phyloP scores from a whole-genome alignment of 495 filamentous ascomycete species.

The Aspergillus funiculosus region DNA sequence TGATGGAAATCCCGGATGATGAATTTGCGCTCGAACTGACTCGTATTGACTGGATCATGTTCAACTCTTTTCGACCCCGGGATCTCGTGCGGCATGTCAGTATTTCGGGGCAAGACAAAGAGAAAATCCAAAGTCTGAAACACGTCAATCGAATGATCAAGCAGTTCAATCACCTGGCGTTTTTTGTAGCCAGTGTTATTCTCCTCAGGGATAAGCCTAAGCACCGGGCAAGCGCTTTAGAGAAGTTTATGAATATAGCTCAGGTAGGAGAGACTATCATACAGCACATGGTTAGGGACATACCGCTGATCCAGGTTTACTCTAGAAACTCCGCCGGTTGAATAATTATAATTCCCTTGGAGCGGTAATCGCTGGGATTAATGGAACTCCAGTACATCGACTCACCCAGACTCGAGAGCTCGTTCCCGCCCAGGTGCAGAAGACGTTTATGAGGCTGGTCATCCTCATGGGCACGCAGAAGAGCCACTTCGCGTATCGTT shows the following conservation, averaged over 20 bases:
- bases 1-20: conserved; percentile 75
- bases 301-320: background rate
- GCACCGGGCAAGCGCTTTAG: conserved; percentile 80
- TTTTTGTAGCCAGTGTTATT: conserved; percentile 86
- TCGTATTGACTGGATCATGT: conserved; percentile 94
- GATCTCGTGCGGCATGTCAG: conserved; percentile 90
- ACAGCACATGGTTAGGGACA: background rate
- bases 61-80: conserved; percentile 89
- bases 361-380: conserved; percentile 88
- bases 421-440: conserved; percentile 62
- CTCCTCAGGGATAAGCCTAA: conserved; percentile 93
- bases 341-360: conserved; percentile 98
- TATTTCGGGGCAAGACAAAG: conserved; percentile 60
- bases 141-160: conserved; percentile 91
- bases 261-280: conserved; percentile 43
- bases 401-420: conserved; percentile 73
- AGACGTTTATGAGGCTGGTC: conserved; percentile 80
- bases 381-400: conserved; percentile 81
- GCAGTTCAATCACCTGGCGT: conserved; percentile 93
- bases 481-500: conserved; percentile 86
- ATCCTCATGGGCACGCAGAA: conserved; percentile 90
- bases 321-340: conserved; percentile 69
- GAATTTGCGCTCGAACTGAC: conserved; percentile 88
- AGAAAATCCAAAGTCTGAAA: conserved; percentile 70
- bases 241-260: conserved; percentile 89